Base-by-base conservation (phyloP, 1,284 basidiomycete species). In the Austroboletus rostrupii region DNA sequence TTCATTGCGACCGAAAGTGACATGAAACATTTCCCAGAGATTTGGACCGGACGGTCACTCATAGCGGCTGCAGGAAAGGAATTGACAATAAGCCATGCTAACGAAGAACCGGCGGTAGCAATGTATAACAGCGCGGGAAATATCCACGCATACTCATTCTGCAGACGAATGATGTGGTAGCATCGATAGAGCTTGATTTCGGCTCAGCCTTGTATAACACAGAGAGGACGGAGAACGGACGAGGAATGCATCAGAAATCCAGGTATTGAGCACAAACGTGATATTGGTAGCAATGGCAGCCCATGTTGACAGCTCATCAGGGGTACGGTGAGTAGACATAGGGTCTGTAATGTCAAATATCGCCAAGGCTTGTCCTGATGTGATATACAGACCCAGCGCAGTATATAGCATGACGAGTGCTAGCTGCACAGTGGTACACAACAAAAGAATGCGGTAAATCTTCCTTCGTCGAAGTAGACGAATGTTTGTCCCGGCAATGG, bases 181-280 rank as follows among this genome's bases (percentile, higher is more conserved):
- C 56, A 63, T 14, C 62, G 62, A 20, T 61, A 61, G 11, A 65
- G 49, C 60, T 65, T 23, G 3, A 10, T 16, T 14, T 8, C 14
- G 16, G 11, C 16, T 60, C 41, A 56, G 40, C 2, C 5, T 29
- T 12, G 8, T 9, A n/a, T 28, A 14, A 1, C 1, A 11, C 6
- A 8, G 19, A 26, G 3, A 31, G 3, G 1, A 13, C 12, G 14
- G 29, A 13, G 7, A n/a, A 60, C 61, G 40, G 35, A 61, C 60
- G 4, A 65, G 59, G 19, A 65, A 61, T 3, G 47, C 62, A 6
- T 65, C 60, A 0, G 62, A 65, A 2, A 43, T 11, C 49, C 61
- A 64, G 0, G 57, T 60, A 19, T 65, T 65, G 35, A 65, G n/a
- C 5, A 54, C 36, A n/a, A 61, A 65, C 0, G 50, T 21, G 11